Base-by-base conservation (phyloP, 495 filamentous ascomycete genomes). In the Lasiosphaeria hispida region DNA sequence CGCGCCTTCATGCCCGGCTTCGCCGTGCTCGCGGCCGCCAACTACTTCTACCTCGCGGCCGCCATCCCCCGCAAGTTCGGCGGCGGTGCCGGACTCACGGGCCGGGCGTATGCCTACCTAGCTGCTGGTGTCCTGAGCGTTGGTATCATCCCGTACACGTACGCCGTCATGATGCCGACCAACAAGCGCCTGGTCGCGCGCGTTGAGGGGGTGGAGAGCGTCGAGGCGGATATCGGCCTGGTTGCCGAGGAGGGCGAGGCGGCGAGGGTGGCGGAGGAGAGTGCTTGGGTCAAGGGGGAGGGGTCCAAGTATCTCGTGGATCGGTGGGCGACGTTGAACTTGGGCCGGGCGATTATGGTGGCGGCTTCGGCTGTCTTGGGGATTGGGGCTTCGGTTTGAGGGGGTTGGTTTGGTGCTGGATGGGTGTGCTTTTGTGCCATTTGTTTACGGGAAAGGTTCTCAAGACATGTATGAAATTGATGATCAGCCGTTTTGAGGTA, bases 271-370 rank as follows among this genome's bases (percentile, higher is more conserved):
- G 53, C 18, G 2, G 44, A 56, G 60, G 49, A 39, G 11, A 53
- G 15, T 48, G 48, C n/a, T 7, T 49, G 17, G 60, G 37, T 44
- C 34, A 43, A 55, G 59, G 54, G 47, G 55, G 37, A 17, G 48
- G 70, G 69, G 1, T 67, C 74, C 34, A 75, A 81, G 61, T 69
- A 64, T 34, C 60, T 85, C 61, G 66, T 86, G 1, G 79, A 84
- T 66, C 62, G 63, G 50, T 86, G 82, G 82, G 82, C 69, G n/a
- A 70, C 70, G 51, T 52, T 82, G 65, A 85, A 85, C 65, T 45
- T 84, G 43, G 77, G 69, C 7, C 65, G 81, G 59, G 65, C 71
- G 10, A 51, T 65, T 37, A 55, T 79, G 62, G 43, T 73, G 41
- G 44, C 39, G 19, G 33, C 36, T 17, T 58, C 45, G 10, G 54